Evolutionary conservation across 169 alveolate species (phyloP).

Genomic region (Plasmodium malariae): DNA sequence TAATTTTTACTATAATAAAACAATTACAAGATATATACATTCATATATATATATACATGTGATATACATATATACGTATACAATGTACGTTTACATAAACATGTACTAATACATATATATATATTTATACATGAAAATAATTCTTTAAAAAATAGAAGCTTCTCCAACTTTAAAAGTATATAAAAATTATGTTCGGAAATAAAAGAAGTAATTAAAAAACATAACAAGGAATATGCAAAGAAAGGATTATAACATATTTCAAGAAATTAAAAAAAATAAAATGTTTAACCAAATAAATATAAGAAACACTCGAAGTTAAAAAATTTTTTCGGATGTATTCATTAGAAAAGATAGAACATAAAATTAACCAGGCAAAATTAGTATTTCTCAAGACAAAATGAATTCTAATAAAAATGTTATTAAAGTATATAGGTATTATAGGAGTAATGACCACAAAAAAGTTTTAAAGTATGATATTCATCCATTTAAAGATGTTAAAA

Average conservation of each 20-base stretch:
- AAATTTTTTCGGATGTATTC: constrained; percentile 6
- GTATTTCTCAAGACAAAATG: constrained; percentile 29
- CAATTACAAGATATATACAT: too few relatives aligned
- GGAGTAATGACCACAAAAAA: constrained; percentile 6
- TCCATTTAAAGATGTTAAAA: constrained; percentile 10
- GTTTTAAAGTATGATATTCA: constrained; percentile 13
- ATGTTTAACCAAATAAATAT: constrained; percentile 35
- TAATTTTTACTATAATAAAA: neutral
- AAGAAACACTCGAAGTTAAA: constrained; percentile 36
- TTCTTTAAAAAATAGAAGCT: constrained; percentile 6
- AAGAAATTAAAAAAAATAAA: constrained; percentile 11
- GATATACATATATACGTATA: constrained; percentile 1
- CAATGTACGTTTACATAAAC: constrained; percentile 5
- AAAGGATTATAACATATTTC: neutral
- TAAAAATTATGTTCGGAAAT: neutral
- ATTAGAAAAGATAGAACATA: constrained; percentile 29
- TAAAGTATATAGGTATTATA: constrained; percentile 17
- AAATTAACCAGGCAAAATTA: neutral
- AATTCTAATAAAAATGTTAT: constrained; percentile 20
- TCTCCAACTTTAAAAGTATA: constrained; percentile 1
- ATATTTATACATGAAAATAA: constrained; percentile 6
- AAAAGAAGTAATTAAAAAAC: neutral
- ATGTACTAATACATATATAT: neutral
- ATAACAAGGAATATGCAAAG: constrained; percentile 7
- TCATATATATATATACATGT: neutral